Percentiles rank a stretch among this genome's conserved stretches.
Evolutionary conservation across 2,329 filamentous ascomycete genomes (phyloP).

Genomic region (Epicoccum sorghinum): DNA sequence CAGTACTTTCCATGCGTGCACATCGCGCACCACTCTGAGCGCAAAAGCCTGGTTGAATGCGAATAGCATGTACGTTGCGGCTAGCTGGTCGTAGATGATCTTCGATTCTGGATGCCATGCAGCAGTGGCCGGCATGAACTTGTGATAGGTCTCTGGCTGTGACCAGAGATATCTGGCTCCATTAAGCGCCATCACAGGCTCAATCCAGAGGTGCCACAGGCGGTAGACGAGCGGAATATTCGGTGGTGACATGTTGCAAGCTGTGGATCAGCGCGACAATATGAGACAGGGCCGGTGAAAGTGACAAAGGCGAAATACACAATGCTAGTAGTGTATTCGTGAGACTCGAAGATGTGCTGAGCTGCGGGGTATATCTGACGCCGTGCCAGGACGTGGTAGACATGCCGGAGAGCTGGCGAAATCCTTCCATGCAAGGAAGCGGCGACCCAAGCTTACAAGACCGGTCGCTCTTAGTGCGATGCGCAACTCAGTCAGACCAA

Average conservation of each 20-base stretch:
- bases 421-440: neutral
- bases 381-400: neutral
- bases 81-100: slow-evolving; percentile 74
- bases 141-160: slow-evolving; percentile 62
- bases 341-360: neutral
- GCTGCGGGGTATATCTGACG: neutral
- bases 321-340: neutral
- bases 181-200: slow-evolving; percentile 62
- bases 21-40: slow-evolving; percentile 69
- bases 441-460: neutral
- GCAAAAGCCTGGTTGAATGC: slow-evolving; percentile 78
- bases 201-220: slow-evolving; percentile 76
- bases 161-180: slow-evolving; percentile 60
- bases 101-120: slow-evolving; percentile 44
- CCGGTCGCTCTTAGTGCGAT: no score
- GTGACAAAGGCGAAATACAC: neutral
- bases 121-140: slow-evolving; percentile 62
- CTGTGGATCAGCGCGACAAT: neutral
- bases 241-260: slow-evolving; percentile 20
- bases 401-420: neutral
- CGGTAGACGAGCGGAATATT: slow-evolving; percentile 64
- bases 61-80: slow-evolving; percentile 78
- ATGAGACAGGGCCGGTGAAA: neutral
- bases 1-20: slow-evolving; percentile 71
- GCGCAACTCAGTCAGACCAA: no score